Base-by-base conservation (phyloP, 306 rosid genomes). In the Cajanus cajan region DNA sequence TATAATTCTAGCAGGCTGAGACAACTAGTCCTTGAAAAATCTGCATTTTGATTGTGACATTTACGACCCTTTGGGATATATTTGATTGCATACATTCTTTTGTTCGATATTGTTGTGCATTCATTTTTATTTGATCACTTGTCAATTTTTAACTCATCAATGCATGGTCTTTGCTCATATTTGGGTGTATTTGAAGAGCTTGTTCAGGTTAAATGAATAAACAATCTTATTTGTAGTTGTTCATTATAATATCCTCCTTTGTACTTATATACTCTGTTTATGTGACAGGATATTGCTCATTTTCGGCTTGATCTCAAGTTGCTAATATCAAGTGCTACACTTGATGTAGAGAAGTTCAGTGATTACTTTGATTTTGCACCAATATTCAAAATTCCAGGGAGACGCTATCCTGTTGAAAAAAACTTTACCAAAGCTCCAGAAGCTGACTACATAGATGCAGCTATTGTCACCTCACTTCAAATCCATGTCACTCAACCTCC, bases 391-490 rank as follows among this genome's bases (percentile, higher is more conserved):
- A 90, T 95, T 83, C 98, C 98, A 2, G 98, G 98, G 69, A 82
- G 99, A 73, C 84, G 98, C 39, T 92, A 83, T 86, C 98, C 98
- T 71, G 99, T 95, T 48, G 99, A 95, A 81, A 91, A 91, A 72
- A 82, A 90, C 85, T 92, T 85, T 70, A 95, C 99, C 7, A 92
- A 85, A 83, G 98, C 99, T 57, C 98, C 97, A 9, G 99, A 95
- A 83, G 99, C 98, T 63, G 99, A 95, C 77, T 95, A 95, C 85
- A 85, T 92, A 81, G 98, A 95, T 84, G 99, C 98, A 24, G 97
- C 99, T 69, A 87, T 95, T 55, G 99, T 93, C 50, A 91, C 98
- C 10, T 86, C 95, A 9, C 98, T 95, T 43, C 97, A 95, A 83
- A 90, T 95, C 78, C 98, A 95, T 84, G 98, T 92, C 80, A 95